Evolutionary conservation across 768 basidiomycete genomes (phyloP), one percentile per base, ranked within the genome.

Genomic region (Psilocybe cubensis): DNA sequence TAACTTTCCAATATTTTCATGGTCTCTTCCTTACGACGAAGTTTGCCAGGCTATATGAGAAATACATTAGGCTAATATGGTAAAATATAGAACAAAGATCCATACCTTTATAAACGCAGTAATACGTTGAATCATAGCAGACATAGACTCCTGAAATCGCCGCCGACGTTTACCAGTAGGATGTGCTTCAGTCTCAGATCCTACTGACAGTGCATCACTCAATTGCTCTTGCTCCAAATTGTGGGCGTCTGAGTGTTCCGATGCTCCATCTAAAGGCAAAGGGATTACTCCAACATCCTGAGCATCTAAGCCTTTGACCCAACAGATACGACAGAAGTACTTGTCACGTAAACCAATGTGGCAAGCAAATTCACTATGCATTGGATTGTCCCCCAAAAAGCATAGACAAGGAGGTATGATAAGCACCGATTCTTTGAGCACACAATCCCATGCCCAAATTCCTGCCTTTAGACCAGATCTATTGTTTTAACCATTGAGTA

Each of bases 291-390:
- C 20, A 8, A 35, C 54, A 52, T 29, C 57, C 23, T 52, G 53
- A 5, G 53, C 60, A 42, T 63, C 62, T 4, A 23, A 14, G 4
- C 71, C 71, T 44, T 71, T 61, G 0, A 76, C 78, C 57, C 63
- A 59, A 56, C 81, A 83, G 0, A 58, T 61, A 1, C 74, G 69
- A 52, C 81, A 83, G 59, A 79, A 79, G 24, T 64, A 68, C 25
- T 73, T 76, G 0, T 71, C 77, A 0, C 44, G 52, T 8, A 76
- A 54, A 0, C 77, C 79, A 54, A 79, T 72, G 47, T 83, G 81
- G 46, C 72, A 80, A 0, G 77, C 71, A 56, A 80, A 63, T 60
- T n/a, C n/a, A n/a, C n/a, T n/a, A n/a, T n/a, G n/a, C n/a, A n/a
- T n/a, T n/a, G n/a, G n/a, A n/a, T n/a, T 80, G 75, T 43, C 78